A percentile compares a stretch with the other conserved stretches of the same genome.
Conservation (phyloP, 2,329 filamentous ascomycete genomes). For the Fusarium goolgardi region DNA sequence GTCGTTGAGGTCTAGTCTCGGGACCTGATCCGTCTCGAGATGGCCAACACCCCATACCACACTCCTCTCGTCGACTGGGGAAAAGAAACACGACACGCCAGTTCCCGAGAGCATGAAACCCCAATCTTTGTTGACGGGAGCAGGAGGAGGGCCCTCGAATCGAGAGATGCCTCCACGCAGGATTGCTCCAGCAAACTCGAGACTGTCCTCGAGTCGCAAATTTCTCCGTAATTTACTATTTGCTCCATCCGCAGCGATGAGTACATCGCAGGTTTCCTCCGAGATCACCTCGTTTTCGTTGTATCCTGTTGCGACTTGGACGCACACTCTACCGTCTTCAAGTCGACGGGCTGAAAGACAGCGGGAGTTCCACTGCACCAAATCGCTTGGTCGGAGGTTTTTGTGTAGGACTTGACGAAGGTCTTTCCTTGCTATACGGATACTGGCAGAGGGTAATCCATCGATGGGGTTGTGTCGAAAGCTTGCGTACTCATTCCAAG, state of each 20-base stretch:
- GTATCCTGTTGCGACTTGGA: constrained; percentile 29
- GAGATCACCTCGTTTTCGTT: constrained; percentile 3
- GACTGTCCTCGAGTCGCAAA: constrained; percentile 54
- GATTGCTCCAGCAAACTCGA: constrained; percentile 56
- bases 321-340: constrained; percentile 41
- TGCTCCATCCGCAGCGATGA: constrained; percentile 60
- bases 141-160: constrained; percentile 51
- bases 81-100: constrained; percentile 58
- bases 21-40: constrained; percentile 39
- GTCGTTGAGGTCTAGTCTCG: constrained; percentile 23
- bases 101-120: constrained; percentile 54
- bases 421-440: constrained; percentile 54
- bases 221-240: constrained; percentile 55
- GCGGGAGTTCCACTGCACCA: constrained; percentile 45
- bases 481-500: constrained; percentile 52
- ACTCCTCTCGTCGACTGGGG: constrained; percentile 55
- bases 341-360: constrained; percentile 45
- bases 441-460: constrained; percentile 51
- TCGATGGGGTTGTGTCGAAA: constrained; percentile 48
- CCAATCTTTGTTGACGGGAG: constrained; percentile 54
- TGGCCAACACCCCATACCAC: constrained; percentile 59
- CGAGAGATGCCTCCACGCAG: constrained; percentile 54
- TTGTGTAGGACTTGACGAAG: constrained; percentile 52
- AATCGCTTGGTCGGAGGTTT: constrained; percentile 26
- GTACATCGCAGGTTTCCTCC: constrained; percentile 53